Evolutionary conservation across 163 green algal species (phyloP), one percentile per base, ranked within the genome.

Genomic region (Volvox carteri): DNA sequence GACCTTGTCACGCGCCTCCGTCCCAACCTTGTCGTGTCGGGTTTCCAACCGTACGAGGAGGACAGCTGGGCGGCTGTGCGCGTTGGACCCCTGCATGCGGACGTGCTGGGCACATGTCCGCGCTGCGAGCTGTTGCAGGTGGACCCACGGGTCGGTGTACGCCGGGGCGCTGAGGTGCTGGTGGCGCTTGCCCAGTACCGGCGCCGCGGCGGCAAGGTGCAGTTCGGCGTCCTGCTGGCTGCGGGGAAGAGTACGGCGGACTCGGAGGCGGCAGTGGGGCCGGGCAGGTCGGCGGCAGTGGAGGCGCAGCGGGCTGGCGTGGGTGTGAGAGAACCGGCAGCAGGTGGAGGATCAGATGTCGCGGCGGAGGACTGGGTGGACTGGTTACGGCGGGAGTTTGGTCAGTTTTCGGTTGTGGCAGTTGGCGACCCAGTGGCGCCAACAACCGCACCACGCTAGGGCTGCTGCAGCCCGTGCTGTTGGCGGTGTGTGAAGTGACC

Each of bases 81-180:
- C 42, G 56, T 79, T n/a, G 84, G 62, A 18, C 56, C 68, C 33
- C 54, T 81, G 56, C 46, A 19, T 78, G 70, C 92, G 58, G 74
- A 70, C 11, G 78, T 85, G 78, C 92, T 94, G 48, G 96, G 95
- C 4, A 86, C 90, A 4, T 98, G 96, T 81, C 88, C 93, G 0
- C 93, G 96, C n/a, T 98, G 96, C 79, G 95, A 97, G 50, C 95
- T 97, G 92, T 76, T 98, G n/a, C 81, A 91, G 84, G 89, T 95
- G 21, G 92, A 98, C 84, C 95, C 93, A 18, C 62, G 37, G 4
- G 95, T 85, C 3, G 96, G 94, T 2, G 74, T 88, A 48, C 79
- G 92, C 0, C 56, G 75, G 1, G 93, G 93, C 33, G 80, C 93
- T 0, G 92, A 97, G 89, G 90, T 96, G 48, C 93, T 98, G 78